phyloP scores from a whole-genome alignment of 2,329 filamentous ascomycete species.

The Ophiostoma pallidulum region DNA sequence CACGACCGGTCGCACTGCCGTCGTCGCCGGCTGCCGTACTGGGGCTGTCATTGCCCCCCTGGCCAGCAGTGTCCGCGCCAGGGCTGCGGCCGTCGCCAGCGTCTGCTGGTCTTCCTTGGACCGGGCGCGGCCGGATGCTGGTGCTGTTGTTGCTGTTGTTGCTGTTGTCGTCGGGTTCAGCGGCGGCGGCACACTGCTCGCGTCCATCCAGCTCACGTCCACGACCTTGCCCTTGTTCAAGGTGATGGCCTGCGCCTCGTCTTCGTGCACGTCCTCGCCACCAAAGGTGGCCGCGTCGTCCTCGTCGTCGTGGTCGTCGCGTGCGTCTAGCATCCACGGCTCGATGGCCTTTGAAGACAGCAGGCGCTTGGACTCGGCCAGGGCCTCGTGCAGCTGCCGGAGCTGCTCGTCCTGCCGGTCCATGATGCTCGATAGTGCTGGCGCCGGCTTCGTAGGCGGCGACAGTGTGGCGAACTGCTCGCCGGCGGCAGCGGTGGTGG shows the following conservation, averaged over 20 bases:
- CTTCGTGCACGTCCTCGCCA: slow-evolving; percentile 4
- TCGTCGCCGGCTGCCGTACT: too few species aligned
- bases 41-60: too few species aligned
- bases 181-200: slow-evolving; percentile 1
- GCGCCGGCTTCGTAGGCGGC: background rate
- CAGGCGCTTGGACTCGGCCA: slow-evolving; percentile 10
- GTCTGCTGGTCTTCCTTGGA: background rate
- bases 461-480: background rate
- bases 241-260: slow-evolving; percentile 1
- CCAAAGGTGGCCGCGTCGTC: background rate
- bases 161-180: background rate
- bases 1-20: too few species aligned
- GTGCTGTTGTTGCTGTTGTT: background rate
- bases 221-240: slow-evolving; percentile 6
- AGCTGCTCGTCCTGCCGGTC: slow-evolving; percentile 8
- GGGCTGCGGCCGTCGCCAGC: slow-evolving; percentile 7
- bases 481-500: background rate
- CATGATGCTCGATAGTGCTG: background rate
- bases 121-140: too few species aligned
- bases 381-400: slow-evolving; percentile 9
- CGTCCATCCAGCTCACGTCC: slow-evolving; percentile 4
- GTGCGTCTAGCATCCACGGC: slow-evolving; percentile 9
- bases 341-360: slow-evolving; percentile 9
- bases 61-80: slow-evolving; percentile 2
- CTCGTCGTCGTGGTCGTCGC: slow-evolving; percentile 4